Evolutionary conservation across 2,329 filamentous ascomycete genomes (phyloP), one percentile per base, ranked within the genome.

Genomic region (Penicillium sp.): DNA sequence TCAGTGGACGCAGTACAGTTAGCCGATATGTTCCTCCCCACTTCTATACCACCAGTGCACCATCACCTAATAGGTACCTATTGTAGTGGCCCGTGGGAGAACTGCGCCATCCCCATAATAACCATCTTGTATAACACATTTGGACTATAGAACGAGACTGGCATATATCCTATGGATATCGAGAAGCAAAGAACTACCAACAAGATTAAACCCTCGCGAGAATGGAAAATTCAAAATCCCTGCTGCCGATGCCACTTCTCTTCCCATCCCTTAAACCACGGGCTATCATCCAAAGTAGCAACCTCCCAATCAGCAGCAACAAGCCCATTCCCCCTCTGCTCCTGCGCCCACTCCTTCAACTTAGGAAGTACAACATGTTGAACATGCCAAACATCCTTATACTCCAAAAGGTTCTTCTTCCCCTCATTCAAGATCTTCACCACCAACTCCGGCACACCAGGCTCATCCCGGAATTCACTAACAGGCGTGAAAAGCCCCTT

Each of bases 401-500:
- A 93, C 58, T 84, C 78, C 82, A 91, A 83, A 9, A 92, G 61
- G 33, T 69, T 81, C 63, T 77, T 77, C 69, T 89, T 89, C 1
- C 85, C 87, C 27, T 88, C 82, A 16, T 75, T 79, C n/a, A 92
- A 60, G 0, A 93, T 73, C 68, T 86, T 87, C 2, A 82, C 68
- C 2, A 89, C 45, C 4, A 95, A 65, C 0, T 79, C 80, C 0
- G 89, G 89, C 0, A 95, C 72, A 39, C 82, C 86, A 0, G 87
- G 80, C 66, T 95, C 89, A 49, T 86, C 76, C 2, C 80, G 74
- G 49, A 95, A 83, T 55, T 86, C 82, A 0, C 76, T 65, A 0
- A 95, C 66, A 0, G 87, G 86, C 0, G 88, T 93, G 69, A 95
- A 95, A 0, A 93, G 69, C 0, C 86, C 88, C 64, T 92, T 95